Conservation (phyloP, 2,329 filamentous ascomycete species). For the Alternaria triticimaculans region DNA sequence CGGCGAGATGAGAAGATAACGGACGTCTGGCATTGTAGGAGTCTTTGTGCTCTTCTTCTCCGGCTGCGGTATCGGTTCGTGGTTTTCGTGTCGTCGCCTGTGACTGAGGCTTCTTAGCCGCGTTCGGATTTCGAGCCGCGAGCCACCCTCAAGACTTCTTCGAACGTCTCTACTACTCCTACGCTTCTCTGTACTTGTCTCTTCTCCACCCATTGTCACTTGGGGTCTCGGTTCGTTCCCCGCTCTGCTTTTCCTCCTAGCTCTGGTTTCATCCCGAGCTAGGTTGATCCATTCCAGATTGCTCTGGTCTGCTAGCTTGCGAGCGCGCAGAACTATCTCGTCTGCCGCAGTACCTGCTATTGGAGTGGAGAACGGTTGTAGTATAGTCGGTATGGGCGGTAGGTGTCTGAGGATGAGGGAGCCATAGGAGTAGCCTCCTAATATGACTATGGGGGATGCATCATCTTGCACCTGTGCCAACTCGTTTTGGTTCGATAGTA, state of each 20-base stretch:
- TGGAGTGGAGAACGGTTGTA: slow-evolving; percentile 64
- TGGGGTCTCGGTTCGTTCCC: slow-evolving; percentile 29
- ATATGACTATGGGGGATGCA: slow-evolving; percentile 55
- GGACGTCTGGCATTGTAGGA: slow-evolving; percentile 28
- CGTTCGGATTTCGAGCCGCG: slow-evolving; percentile 46
- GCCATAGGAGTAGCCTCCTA: slow-evolving; percentile 90
- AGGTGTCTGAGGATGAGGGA: slow-evolving; percentile 79
- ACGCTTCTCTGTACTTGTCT: slow-evolving; percentile 50
- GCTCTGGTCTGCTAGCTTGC: slow-evolving; percentile 70
- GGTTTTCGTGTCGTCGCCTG: slow-evolving; percentile 18
- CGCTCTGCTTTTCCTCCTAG: slow-evolving; percentile 35
- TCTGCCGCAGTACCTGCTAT: slow-evolving; percentile 64
- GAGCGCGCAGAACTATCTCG: slow-evolving; percentile 74
- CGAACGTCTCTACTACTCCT: slow-evolving; percentile 51
- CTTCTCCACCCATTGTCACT: slow-evolving; percentile 56
- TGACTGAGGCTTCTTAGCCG: slow-evolving; percentile 40
- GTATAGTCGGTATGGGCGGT: slow-evolving; percentile 64
- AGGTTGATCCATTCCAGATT: slow-evolving; percentile 53
- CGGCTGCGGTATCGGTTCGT: slow-evolving; percentile 11
- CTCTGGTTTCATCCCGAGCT: slow-evolving; percentile 30
- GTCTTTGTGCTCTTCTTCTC: not conserved
- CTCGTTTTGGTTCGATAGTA: not conserved
- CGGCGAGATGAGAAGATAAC: slow-evolving; percentile 57
- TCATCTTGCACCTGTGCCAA: not conserved
- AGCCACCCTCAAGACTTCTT: slow-evolving; percentile 38